Evolutionary conservation across 2,329 filamentous ascomycete species (phyloP).

Genomic region (Fusarium pilosicola): DNA sequence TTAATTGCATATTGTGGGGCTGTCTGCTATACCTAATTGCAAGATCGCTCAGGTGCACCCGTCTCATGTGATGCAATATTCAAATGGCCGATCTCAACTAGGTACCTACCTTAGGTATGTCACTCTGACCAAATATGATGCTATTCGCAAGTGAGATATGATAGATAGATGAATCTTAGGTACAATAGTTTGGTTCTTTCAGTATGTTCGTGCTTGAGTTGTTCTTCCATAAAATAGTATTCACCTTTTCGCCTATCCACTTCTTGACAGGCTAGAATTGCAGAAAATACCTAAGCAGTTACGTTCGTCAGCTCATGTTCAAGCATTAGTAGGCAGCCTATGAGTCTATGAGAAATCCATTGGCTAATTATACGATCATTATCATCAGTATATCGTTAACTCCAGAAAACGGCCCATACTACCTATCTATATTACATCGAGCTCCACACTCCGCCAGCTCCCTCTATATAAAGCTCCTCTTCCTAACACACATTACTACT

Average conservation of each 20-base stretch:
- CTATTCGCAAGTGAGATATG: constrained; percentile 8
- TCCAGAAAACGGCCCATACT: constrained; percentile 4
- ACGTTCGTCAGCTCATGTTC: not conserved
- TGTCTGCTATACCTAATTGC: constrained; percentile 33
- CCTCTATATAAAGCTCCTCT: constrained; percentile 19
- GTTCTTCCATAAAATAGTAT: not conserved
- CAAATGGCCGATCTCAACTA: constrained; percentile 35
- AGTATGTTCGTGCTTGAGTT: not conserved
- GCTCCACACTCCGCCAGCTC: constrained; percentile 28
- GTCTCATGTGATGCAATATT: constrained; percentile 48
- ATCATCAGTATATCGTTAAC: not conserved
- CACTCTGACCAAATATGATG: constrained; percentile 17
- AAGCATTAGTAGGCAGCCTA: not conserved
- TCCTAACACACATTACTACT: constrained; percentile 19
- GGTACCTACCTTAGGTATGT: not conserved
- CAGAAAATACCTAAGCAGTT: not conserved
- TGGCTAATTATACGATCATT: not conserved
- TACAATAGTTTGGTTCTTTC: not conserved
- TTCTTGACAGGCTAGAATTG: not conserved
- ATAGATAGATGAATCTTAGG: not conserved
- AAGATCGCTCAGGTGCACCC: constrained; percentile 10
- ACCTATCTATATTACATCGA: constrained; percentile 15
- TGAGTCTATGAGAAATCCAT: not conserved
- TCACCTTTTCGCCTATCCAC: not conserved
- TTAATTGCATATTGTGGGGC: constrained; percentile 41